Evolutionary conservation across 2,329 filamentous ascomycete species (phyloP).

Genomic region (Hymenoscyphus linearis): DNA sequence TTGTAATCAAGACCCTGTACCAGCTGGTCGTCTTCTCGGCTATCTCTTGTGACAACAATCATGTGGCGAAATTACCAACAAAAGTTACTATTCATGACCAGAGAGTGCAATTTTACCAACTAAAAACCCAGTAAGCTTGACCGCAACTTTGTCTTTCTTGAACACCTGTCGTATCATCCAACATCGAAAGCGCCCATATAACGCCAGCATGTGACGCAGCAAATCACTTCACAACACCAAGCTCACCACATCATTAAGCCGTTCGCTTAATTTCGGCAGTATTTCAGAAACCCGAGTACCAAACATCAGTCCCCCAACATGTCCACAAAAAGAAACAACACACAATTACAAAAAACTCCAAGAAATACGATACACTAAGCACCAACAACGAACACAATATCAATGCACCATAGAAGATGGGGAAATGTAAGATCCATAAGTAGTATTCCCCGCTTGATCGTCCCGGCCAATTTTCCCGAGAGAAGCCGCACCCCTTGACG

Average conservation of each 20-base stretch:
- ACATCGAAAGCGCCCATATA: too few relatives aligned
- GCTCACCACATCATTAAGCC: not conserved
- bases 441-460: not conserved
- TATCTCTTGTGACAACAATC: too few relatives aligned
- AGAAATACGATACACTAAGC: not conserved
- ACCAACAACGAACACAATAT: not conserved
- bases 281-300: not conserved
- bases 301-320: not conserved
- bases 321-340: not conserved
- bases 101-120: too few relatives aligned
- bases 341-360: not conserved
- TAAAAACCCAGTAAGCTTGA: too few relatives aligned
- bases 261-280: not conserved
- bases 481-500: not conserved
- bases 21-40: too few relatives aligned
- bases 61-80: too few relatives aligned
- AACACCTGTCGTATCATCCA: too few relatives aligned
- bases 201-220: not conserved
- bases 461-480: not conserved
- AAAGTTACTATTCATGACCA: too few relatives aligned
- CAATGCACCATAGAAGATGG: not conserved
- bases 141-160: too few relatives aligned
- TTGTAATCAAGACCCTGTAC: too few relatives aligned
- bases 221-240: not conserved
- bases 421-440: not conserved